These are phyloP conservation scores for Scutellaria galericulata DNA, from an alignment of 257 asterid species.

Conservation along the genomic window DNA sequence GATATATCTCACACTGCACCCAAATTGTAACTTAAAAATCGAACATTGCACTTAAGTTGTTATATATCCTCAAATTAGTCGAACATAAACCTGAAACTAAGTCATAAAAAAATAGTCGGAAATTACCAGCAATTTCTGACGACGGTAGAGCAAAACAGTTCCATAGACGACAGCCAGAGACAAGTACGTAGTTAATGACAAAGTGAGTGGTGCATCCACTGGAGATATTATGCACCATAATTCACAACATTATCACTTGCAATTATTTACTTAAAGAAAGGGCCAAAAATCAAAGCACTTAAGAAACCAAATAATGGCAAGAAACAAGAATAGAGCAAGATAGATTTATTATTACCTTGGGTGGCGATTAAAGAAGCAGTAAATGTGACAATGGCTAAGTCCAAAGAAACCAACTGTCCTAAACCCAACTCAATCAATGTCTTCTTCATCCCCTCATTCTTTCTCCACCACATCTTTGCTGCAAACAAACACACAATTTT, in stretches of 20 bases:
- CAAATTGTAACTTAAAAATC: too few relatives aligned
- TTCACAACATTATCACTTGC: too few relatives aligned
- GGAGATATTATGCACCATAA: too few relatives aligned
- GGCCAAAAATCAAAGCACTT: too few relatives aligned
- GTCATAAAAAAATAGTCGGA: too few relatives aligned
- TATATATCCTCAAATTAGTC: too few relatives aligned
- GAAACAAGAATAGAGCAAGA: background rate
- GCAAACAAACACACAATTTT: too few relatives aligned
- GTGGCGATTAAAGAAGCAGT: conserved; percentile 57
- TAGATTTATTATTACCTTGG: conserved; percentile 30
- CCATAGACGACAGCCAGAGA: conserved; percentile 68
- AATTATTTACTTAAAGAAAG: too few relatives aligned
- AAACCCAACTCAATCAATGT: conserved; percentile 42
- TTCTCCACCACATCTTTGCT: background rate
- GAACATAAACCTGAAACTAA: too few relatives aligned
- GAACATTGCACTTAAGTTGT: too few relatives aligned
- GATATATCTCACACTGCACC: too few relatives aligned
- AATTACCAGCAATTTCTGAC: conserved; percentile 62
- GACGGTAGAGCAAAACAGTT: conserved; percentile 56
- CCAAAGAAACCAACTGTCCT: conserved; percentile 59
- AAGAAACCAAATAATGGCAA: too few relatives aligned
- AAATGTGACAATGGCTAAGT: conserved; percentile 48
- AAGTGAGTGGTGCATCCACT: conserved; percentile 70
- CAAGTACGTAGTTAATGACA: conserved; percentile 63
- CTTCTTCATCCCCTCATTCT: conserved; percentile 8